Base-by-base conservation (phyloP, 179 eudicot species). In the Camellia oleifera region DNA sequence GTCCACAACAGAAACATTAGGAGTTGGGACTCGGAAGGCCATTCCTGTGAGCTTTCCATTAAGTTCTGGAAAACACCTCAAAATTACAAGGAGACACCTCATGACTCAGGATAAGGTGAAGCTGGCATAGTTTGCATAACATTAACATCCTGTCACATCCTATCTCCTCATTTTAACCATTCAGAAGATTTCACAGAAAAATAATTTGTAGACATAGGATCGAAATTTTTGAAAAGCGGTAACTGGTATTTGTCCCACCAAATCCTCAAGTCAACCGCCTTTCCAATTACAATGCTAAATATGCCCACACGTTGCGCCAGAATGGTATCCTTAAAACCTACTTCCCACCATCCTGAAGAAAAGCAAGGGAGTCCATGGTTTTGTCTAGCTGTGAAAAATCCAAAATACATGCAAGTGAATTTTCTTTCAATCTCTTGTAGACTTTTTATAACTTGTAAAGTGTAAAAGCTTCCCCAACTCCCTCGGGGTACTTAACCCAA, bases 1-100 rank as follows among this genome's bases (percentile, higher is more conserved):
- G 84, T 95, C 99, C 77, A 95, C 99, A 76, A 95, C 99, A 83
- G 99, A 95, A 40, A 95, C 99, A 88, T 95, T 93, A 67, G 98
- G 85, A 26, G 99, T 95, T 52, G 99, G 99, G 61, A 95, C 95
- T 68, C 98, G 88, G 81, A 95, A 95, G 23, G 99, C 99, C 99
- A 95, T 95, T 75, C 98, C 98, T 52, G 98, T 95, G 79, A 93
- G 99, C 85, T 92, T 95, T 57, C 99, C 99, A 82, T 93, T 95
- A 61, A 95, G 94, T 54, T 93, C 99, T 42, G 98, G 98, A 52
- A 95, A 11, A 9, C 32, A 69, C 13, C 69, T 17, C 23, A 45
- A 66, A 40, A 32, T 26, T 66, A 66, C 1, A 63, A 63, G 67
- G 46, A 40, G 8, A 60, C 18, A 18, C 12, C 40, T 23, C 67